These are phyloP conservation scores for Blastocladiella emersonii DNA, from an alignment of 371 early-diverging fungal genomes.

Conservation along the genomic window DNA sequence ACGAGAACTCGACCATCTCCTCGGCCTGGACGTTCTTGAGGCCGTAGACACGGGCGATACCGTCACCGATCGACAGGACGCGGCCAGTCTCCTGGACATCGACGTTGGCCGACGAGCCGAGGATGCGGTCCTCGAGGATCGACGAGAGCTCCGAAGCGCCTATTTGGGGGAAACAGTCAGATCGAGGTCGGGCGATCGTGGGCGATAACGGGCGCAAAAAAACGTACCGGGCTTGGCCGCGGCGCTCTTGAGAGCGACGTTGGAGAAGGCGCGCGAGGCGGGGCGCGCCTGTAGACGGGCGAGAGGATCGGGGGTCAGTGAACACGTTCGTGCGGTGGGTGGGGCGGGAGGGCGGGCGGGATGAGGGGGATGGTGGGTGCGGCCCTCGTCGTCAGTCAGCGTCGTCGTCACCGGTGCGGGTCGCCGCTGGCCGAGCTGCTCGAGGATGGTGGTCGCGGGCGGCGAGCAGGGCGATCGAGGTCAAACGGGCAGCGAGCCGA, in stretches of 20 bases:
- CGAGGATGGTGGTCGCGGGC: too few species aligned
- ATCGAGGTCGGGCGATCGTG: too few species aligned
- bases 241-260: background rate
- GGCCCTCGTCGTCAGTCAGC: too few species aligned
- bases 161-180: too few species aligned
- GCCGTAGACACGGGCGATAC: slow-evolving; percentile 97
- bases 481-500: too few species aligned
- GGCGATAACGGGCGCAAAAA: background rate
- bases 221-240: slow-evolving; percentile 3
- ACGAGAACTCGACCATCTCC: slow-evolving; percentile 97
- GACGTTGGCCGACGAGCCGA: slow-evolving; percentile 54
- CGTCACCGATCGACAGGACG: slow-evolving; percentile 94
- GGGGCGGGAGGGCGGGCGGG: too few species aligned
- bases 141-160: slow-evolving; percentile 72
- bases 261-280: background rate
- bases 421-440: too few species aligned
- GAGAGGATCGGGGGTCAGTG: too few species aligned
- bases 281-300: background rate
- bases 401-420: too few species aligned
- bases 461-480: too few species aligned
- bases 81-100: slow-evolving; percentile 92
- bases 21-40: slow-evolving; percentile 95
- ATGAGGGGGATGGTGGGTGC: too few species aligned
- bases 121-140: slow-evolving; percentile 82
- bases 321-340: too few species aligned